Percentiles rank a stretch among this genome's conserved stretches.
Conservation (phyloP, 805 yeast genomes). For the Myxozyma neotropica region DNA sequence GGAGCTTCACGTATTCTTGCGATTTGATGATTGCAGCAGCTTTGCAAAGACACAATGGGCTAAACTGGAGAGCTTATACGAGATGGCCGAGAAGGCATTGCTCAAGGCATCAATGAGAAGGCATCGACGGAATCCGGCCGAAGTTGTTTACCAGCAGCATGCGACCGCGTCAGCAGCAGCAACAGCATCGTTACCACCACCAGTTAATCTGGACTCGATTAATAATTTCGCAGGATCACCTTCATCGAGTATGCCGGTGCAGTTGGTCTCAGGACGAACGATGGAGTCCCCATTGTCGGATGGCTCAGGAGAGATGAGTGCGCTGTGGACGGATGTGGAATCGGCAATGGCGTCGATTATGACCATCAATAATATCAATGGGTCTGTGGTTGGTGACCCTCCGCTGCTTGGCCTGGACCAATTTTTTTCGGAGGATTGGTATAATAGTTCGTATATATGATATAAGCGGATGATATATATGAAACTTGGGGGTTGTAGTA, state of each 20-base stretch:
- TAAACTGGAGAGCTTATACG: conserved; percentile 2
- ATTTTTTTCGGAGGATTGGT: conserved; percentile 1
- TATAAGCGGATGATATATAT: no score
- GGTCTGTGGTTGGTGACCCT: neutral
- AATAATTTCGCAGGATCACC: neutral
- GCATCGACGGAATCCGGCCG: no score
- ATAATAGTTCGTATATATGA: neutral
- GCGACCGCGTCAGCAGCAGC: conserved; percentile 1
- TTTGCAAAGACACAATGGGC: conserved; percentile 4
- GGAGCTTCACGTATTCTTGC: neutral
- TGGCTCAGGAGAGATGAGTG: neutral
- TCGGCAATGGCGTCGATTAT: conserved; percentile 1
- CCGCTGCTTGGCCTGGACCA: conserved; percentile 1
- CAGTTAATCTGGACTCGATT: neutral
- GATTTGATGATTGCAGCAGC: neutral
- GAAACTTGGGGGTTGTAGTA: no score
- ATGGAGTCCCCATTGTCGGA: neutral
- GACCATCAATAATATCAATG: neutral
- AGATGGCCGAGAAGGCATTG: conserved; percentile 4
- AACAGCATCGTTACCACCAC: neutral
- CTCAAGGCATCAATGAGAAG: neutral
- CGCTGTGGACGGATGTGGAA: conserved; percentile 6
- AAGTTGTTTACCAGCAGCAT: neutral
- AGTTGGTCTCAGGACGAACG: neutral
- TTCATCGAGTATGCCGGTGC: neutral